These are phyloP conservation scores for Bryoerythrophyllum caledonicum DNA, from an alignment of 225 moss, liverwort and hornwort genomes.

Conservation along the genomic window DNA sequence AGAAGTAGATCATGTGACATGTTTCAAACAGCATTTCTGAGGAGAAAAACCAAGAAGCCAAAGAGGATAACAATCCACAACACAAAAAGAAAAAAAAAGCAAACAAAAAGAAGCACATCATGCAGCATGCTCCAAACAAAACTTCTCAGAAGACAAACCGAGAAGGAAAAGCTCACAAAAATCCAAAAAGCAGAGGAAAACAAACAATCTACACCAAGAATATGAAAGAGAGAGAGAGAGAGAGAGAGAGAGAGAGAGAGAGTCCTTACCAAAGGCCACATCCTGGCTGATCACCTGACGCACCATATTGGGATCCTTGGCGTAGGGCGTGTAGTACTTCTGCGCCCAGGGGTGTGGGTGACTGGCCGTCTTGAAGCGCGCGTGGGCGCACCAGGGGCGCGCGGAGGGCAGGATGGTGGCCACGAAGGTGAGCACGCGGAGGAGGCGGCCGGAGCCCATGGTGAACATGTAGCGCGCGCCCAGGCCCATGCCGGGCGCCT, in stretches of 20 bases:
- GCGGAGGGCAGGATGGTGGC: slow-evolving; percentile 90
- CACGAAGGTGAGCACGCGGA: slow-evolving; percentile 87
- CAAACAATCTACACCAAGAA: too few relatives aligned
- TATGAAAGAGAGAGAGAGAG: too few relatives aligned
- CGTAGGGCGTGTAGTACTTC: slow-evolving; percentile 79
- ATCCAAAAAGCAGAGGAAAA: too few relatives aligned
- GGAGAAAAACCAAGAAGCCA: too few relatives aligned
- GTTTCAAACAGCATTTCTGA: too few relatives aligned
- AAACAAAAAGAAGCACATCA: too few relatives aligned
- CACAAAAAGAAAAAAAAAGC: too few relatives aligned
- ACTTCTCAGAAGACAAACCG: too few relatives aligned
- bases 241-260: too few relatives aligned
- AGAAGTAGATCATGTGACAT: not conserved
- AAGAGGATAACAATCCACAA: too few relatives aligned
- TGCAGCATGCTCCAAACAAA: too few relatives aligned
- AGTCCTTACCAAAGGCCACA: slow-evolving; percentile 60
- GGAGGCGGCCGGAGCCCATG: slow-evolving; percentile 85
- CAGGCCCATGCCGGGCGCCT: slow-evolving; percentile 82
- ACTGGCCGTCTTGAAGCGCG: slow-evolving; percentile 70
- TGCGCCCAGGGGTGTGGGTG: slow-evolving; percentile 95
- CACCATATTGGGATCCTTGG: slow-evolving; percentile 69
- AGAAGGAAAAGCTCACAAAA: too few relatives aligned
- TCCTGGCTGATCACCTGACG: slow-evolving; percentile 66
- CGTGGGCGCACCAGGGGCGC: slow-evolving; percentile 93
- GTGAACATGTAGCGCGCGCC: slow-evolving; percentile 96